Evolutionary conservation across 345 rosid genomes (phyloP).

Genomic region (Diplotaxis tenuifolia): DNA sequence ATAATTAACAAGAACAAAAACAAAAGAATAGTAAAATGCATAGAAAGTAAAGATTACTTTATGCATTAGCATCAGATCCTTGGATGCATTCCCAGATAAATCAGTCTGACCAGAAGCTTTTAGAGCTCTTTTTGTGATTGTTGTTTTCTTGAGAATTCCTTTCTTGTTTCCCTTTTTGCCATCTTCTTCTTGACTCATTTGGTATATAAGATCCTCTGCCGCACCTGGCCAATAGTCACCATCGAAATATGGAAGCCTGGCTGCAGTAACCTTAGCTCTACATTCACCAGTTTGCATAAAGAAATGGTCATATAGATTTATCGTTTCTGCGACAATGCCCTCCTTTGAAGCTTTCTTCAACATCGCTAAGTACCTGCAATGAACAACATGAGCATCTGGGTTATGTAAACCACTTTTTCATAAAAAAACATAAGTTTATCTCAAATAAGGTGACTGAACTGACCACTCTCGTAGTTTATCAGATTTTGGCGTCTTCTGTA

Average conservation of each 20-base stretch:
- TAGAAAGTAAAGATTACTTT: constrained; percentile 53
- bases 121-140: constrained; percentile 90
- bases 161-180: constrained; percentile 91
- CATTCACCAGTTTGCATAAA: constrained; percentile 83
- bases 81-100: constrained; percentile 90
- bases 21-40: neutral
- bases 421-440: neutral
- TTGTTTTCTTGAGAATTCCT: constrained; percentile 79
- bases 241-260: constrained; percentile 98
- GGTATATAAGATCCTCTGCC: constrained; percentile 93
- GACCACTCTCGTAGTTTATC: constrained; percentile 98
- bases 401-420: constrained; percentile 21
- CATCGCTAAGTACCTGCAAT: constrained; percentile 85
- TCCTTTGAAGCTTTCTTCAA: constrained; percentile 86
- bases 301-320: constrained; percentile 91
- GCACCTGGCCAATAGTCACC: constrained; percentile 99
- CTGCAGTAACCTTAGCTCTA: constrained; percentile 92
- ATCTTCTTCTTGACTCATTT: constrained; percentile 94
- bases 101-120: constrained; percentile 99
- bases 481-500: constrained; percentile 98
- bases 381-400: constrained; percentile 17
- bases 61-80: constrained; percentile 95
- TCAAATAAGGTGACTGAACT: constrained; percentile 34
- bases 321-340: constrained; percentile 77
- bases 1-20: neutral